These are phyloP conservation scores for Pneumocystis oryctolagi DNA, from an alignment of 1,139 yeast species.

Conservation along the genomic window DNA sequence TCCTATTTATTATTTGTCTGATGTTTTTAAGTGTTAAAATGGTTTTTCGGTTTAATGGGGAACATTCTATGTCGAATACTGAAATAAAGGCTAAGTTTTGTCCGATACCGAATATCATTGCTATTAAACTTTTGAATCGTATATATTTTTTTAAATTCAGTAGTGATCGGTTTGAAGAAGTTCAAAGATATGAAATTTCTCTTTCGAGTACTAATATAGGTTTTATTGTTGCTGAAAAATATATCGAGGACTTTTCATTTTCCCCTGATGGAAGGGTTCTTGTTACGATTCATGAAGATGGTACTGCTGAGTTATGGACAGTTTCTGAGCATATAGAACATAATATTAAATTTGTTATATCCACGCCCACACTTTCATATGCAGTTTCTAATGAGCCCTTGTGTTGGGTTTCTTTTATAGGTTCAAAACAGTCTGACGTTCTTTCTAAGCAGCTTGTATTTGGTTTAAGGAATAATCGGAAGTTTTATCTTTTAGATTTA, in stretches of 20 bases:
- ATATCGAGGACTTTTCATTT: neutral
- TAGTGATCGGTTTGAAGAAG: neutral
- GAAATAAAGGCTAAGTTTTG: neutral
- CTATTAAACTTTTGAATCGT: neutral
- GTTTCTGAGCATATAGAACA: neutral
- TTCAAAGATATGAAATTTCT: neutral
- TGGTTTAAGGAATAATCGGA: neutral
- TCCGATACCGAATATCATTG: neutral
- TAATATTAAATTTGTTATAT: neutral
- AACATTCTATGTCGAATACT: neutral
- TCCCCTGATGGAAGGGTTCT: neutral
- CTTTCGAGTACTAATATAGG: neutral
- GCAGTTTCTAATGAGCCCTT: neutral
- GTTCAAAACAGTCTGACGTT: neutral
- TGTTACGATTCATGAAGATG: neutral
- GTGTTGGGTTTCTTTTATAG: neutral
- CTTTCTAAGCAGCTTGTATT: neutral
- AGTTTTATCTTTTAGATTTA: neutral
- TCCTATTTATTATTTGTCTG: neutral
- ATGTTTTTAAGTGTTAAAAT: neutral
- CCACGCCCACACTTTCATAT: neutral
- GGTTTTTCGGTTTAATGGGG: neutral
- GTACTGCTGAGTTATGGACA: neutral
- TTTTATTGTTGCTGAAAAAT: neutral
- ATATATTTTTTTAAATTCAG: neutral